Evolutionary conservation across 169 alveolate genomes (phyloP).

Genomic region (Eimeria sp.): DNA sequence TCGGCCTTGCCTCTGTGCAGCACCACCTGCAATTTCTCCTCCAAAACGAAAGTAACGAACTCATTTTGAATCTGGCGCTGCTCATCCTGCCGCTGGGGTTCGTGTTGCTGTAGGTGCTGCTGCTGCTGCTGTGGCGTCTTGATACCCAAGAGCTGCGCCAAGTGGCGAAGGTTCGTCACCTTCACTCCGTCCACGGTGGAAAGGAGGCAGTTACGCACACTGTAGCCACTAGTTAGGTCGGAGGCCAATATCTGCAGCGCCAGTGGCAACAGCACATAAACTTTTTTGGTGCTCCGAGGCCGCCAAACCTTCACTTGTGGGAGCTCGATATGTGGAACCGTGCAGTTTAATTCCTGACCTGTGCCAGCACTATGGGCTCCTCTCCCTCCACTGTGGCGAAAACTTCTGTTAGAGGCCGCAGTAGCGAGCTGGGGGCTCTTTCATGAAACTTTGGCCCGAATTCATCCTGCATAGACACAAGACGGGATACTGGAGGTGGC

Average conservation of each 20-base stretch:
- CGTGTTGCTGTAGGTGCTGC: background rate
- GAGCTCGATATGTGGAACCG: background rate
- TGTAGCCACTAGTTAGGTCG: slow-evolving; percentile 82
- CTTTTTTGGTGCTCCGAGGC: background rate
- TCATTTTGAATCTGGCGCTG: slow-evolving; percentile 10
- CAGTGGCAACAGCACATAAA: background rate
- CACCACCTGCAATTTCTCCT: slow-evolving; percentile 77
- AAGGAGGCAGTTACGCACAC: slow-evolving; percentile 59
- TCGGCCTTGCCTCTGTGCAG: slow-evolving; percentile 77
- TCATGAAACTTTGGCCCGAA: slow-evolving; percentile 77
- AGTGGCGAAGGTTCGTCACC: slow-evolving; percentile 75
- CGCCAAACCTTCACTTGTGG: background rate
- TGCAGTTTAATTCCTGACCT: slow-evolving; percentile 15
- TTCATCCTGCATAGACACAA: slow-evolving; percentile 67
- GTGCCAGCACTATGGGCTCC: slow-evolving; percentile 76
- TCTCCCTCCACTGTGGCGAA: slow-evolving; percentile 78
- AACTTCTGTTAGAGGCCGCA: slow-evolving; percentile 80
- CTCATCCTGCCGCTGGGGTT: slow-evolving; percentile 1
- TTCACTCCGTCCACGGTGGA: slow-evolving; percentile 71
- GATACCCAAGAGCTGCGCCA: slow-evolving; percentile 67
- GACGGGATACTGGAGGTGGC: background rate
- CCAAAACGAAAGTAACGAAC: slow-evolving; percentile 72
- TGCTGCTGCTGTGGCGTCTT: slow-evolving; percentile 18
- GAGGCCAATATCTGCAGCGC: slow-evolving; percentile 81
- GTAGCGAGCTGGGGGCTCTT: slow-evolving; percentile 79